These are phyloP conservation scores for Marchantia paleacea DNA, from an alignment of 225 moss, liverwort and hornwort species.

Conservation along the genomic window DNA sequence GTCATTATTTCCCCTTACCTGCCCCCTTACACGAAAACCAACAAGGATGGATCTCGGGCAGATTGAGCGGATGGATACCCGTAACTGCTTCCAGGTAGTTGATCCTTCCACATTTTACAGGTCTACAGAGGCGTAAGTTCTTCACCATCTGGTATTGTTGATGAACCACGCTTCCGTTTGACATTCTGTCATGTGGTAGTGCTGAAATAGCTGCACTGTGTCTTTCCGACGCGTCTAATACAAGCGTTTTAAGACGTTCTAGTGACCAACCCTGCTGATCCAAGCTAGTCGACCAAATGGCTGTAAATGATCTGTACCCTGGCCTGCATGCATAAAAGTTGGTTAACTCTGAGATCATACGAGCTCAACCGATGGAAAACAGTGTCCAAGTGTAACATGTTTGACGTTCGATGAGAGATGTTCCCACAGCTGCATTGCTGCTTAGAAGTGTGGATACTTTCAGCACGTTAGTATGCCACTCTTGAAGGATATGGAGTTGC, in stretches of 20 bases:
- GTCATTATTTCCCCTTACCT: slow-evolving; percentile 89
- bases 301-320: background rate
- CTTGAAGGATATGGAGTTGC: background rate
- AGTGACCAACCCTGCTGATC: background rate
- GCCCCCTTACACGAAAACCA: slow-evolving; percentile 63
- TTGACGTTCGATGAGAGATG: background rate
- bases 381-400: background rate
- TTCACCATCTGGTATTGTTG: background rate
- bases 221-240: background rate
- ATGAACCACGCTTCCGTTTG: too few species aligned
- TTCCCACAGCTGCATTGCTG: background rate
- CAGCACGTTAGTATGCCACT: background rate
- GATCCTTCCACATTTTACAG: background rate
- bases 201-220: background rate
- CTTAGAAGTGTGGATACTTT: background rate
- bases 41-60: slow-evolving; percentile 37
- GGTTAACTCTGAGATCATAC: background rate
- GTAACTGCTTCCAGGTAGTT: slow-evolving; percentile 6
- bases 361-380: background rate
- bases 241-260: background rate
- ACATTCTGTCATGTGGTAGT: background rate
- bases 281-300: background rate
- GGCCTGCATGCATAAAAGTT: background rate
- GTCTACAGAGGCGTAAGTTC: background rate
- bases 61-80: slow-evolving; percentile 5